Evolutionary conservation across 345 rosid genomes (phyloP).

Genomic region (Bruguiera sexangula): DNA sequence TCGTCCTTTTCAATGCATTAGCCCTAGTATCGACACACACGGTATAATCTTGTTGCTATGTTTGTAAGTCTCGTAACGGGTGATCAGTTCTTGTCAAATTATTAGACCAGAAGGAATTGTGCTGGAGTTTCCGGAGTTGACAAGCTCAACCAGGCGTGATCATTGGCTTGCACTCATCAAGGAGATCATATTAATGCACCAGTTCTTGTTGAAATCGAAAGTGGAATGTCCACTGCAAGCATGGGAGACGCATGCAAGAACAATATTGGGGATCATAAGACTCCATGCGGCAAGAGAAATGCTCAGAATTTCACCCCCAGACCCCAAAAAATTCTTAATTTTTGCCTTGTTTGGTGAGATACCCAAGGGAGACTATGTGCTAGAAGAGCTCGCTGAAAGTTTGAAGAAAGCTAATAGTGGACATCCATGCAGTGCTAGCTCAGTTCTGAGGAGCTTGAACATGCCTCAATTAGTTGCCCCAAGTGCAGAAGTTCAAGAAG

Average conservation of each 20-base stretch:
- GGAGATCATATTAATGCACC: constrained; percentile 72
- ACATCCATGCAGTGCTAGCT: constrained; percentile 65
- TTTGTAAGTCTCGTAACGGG: too few relatives aligned
- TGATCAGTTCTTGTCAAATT: too few relatives aligned
- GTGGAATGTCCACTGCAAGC: constrained; percentile 47
- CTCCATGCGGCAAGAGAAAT: constrained; percentile 91
- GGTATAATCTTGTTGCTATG: too few relatives aligned
- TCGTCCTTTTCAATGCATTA: too few relatives aligned
- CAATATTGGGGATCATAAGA: constrained; percentile 72
- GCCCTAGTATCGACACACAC: too few relatives aligned
- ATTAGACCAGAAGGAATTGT: constrained; percentile 67
- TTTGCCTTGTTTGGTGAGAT: constrained; percentile 72
- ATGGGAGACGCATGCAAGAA: constrained; percentile 85
- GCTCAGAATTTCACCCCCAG: constrained; percentile 75
- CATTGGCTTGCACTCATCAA: constrained; percentile 77
- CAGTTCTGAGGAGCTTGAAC: constrained; percentile 61
- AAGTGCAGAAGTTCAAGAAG: constrained; percentile 29
- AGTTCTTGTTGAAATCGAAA: constrained; percentile 48
- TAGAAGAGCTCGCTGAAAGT: constrained; percentile 65
- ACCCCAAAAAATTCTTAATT: constrained; percentile 72
- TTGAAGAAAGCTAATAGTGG: constrained; percentile 40
- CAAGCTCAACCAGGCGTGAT: constrained; percentile 90
- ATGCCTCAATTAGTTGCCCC: constrained; percentile 29
- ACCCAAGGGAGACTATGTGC: constrained; percentile 87
- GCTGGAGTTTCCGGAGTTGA: constrained; percentile 90